Percentiles rank a stretch among this genome's conserved stretches.
Evolutionary conservation across 1,284 basidiomycete genomes (phyloP).

Genomic region (Ceratobasidium sp.): DNA sequence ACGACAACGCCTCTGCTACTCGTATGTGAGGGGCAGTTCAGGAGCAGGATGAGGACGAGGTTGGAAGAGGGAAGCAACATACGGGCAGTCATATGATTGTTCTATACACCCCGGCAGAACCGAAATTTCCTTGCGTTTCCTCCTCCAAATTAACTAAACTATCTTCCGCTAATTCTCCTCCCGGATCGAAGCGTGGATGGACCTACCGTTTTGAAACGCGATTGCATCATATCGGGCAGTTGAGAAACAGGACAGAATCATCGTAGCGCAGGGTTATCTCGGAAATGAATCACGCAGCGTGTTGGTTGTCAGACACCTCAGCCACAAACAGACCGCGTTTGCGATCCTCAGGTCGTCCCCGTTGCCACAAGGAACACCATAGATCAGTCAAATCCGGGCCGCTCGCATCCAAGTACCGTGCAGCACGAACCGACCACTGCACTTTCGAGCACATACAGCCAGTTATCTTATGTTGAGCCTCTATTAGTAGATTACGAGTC

Average conservation of each 20-base stretch:
- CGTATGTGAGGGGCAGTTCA: background rate
- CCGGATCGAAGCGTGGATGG: background rate
- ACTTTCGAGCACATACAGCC: too few species aligned
- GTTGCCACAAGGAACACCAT: background rate
- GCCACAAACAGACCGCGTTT: conserved; percentile 21
- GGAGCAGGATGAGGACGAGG: background rate
- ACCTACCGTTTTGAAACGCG: background rate
- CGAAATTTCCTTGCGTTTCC: background rate
- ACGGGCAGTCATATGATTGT: background rate
- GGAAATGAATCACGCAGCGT: background rate
- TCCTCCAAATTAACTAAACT: background rate
- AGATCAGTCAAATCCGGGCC: background rate
- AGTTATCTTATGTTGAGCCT: background rate
- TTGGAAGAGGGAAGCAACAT: background rate
- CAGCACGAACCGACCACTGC: too few species aligned
- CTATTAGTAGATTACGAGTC: background rate
- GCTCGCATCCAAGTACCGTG: too few species aligned
- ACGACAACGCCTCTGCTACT: background rate
- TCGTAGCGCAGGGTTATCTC: background rate
- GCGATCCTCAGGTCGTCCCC: background rate
- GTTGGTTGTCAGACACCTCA: conserved; percentile 28
- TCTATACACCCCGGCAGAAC: background rate
- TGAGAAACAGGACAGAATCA: background rate
- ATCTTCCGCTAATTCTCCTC: conserved; percentile 15
- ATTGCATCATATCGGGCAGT: conserved; percentile 7